Conservation (phyloP, 1,284 basidiomycete species). For the Ustilago xerochloae region DNA sequence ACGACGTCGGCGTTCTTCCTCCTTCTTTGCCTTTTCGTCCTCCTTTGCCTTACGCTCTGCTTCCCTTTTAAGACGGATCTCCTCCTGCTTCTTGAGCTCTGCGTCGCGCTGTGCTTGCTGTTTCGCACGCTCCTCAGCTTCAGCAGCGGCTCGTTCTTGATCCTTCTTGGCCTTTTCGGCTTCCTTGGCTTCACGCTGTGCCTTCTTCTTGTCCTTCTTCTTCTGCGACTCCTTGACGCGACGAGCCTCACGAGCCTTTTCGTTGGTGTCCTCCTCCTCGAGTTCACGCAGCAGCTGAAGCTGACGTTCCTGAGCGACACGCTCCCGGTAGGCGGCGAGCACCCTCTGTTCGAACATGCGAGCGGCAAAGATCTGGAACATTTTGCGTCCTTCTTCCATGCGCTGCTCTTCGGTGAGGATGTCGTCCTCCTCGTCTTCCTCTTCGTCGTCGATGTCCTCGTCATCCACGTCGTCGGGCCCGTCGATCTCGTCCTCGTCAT, state of each 20-base stretch:
- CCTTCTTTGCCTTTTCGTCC: slow-evolving; percentile 71
- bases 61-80: slow-evolving; percentile 75
- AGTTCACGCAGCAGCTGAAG: slow-evolving; percentile 86
- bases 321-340: slow-evolving; percentile 87
- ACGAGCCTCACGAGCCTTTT: slow-evolving; percentile 87
- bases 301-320: slow-evolving; percentile 88
- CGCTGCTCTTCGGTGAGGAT: slow-evolving; percentile 77
- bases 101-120: slow-evolving; percentile 74
- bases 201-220: slow-evolving; percentile 96
- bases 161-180: slow-evolving; percentile 83
- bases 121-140: slow-evolving; percentile 75
- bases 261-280: slow-evolving; percentile 84
- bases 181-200: slow-evolving; percentile 86
- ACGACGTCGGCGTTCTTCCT: slow-evolving; percentile 73
- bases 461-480: slow-evolving; percentile 67
- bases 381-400: slow-evolving; percentile 97
- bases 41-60: slow-evolving; percentile 71
- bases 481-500: slow-evolving; percentile 49
- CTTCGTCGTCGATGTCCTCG: slow-evolving; percentile 71
- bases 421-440: slow-evolving; percentile 71
- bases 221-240: slow-evolving; percentile 96
- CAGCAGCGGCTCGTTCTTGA: slow-evolving; percentile 70
- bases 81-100: slow-evolving; percentile 73
- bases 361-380: slow-evolving; percentile 99
- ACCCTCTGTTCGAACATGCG: slow-evolving; percentile 99